phyloP scores from a whole-genome alignment of 192 early-diverging fungal species.

The Coemansia sp. region DNA sequence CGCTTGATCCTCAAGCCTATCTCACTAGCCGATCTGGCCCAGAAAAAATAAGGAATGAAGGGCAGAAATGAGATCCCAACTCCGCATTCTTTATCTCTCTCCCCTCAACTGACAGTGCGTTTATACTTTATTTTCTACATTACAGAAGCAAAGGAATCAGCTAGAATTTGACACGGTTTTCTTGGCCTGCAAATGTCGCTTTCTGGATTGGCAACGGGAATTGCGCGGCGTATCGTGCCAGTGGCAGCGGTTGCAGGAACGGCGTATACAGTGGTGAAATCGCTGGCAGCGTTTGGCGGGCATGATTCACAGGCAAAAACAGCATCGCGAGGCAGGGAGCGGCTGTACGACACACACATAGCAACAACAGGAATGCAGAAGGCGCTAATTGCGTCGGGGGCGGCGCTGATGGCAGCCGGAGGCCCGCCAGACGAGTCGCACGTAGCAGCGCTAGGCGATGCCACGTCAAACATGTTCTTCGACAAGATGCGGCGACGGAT shows the following conservation, averaged over 20 bases:
- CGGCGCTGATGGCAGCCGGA: constrained; percentile 72
- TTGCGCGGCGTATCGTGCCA: constrained; percentile 26
- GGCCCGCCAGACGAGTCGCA: constrained; percentile 68
- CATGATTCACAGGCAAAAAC: constrained; percentile 42
- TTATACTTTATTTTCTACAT: not conserved
- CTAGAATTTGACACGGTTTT: not conserved
- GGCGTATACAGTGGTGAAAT: constrained; percentile 23
- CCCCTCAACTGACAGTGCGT: not conserved
- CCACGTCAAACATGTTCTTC: constrained; percentile 74
- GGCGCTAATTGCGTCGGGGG: constrained; percentile 65
- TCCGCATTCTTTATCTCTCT: not conserved
- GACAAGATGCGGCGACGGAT: constrained; percentile 74
- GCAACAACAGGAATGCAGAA: constrained; percentile 68
- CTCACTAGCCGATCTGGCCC: too few relatives aligned
- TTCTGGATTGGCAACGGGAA: constrained; percentile 19
- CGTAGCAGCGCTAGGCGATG: constrained; percentile 74
- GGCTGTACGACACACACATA: constrained; percentile 63
- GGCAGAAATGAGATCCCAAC: not conserved
- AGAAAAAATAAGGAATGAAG: too few relatives aligned
- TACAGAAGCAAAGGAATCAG: not conserved
- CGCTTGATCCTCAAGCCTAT: too few relatives aligned
- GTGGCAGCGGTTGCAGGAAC: constrained; percentile 32
- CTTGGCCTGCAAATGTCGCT: constrained; percentile 23
- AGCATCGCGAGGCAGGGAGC: constrained; percentile 29
- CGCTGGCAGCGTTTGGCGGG: constrained; percentile 50